phyloP scores from a whole-genome alignment of 2,329 filamentous ascomycete genomes.

The Ascochyta clinopodiicola region DNA sequence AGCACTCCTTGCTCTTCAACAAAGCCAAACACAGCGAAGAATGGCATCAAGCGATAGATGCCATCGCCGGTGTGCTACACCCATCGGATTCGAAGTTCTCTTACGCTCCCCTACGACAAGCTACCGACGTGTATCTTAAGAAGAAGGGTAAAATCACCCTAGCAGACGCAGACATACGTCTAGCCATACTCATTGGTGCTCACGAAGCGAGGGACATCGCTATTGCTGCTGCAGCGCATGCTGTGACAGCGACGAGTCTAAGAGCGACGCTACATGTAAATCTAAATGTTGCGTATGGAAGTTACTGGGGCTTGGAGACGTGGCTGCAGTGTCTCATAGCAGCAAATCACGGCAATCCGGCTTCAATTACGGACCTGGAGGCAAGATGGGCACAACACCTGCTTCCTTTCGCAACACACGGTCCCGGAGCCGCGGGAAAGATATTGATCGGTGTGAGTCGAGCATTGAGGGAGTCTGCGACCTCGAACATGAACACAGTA shows the following conservation, averaged over 20 bases:
- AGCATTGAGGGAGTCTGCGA: conserved; percentile 19
- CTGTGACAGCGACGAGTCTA: conserved; percentile 33
- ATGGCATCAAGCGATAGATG: conserved; percentile 37
- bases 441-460: conserved; percentile 33
- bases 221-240: conserved; percentile 39
- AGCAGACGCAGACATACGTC: conserved; percentile 29
- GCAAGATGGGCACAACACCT: conserved; percentile 35
- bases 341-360: conserved; percentile 32
- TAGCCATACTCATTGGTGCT: conserved; percentile 29
- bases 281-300: conserved; percentile 33
- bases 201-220: conserved; percentile 35
- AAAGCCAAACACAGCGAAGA: conserved; percentile 37
- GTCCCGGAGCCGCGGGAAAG: conserved; percentile 29
- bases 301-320: conserved; percentile 36
- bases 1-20: conserved; percentile 27
- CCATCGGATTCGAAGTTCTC: conserved; percentile 38
- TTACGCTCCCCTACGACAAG: conserved; percentile 24
- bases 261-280: conserved; percentile 33
- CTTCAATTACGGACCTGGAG: conserved; percentile 34
- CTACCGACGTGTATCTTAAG: conserved; percentile 40
- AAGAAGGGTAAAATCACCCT: conserved; percentile 40
- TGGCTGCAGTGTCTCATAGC: conserved; percentile 42
- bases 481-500: conserved; percentile 26
- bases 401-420: conserved; percentile 34
- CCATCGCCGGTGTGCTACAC: conserved; percentile 29